A percentile compares a stretch with the other conserved stretches of the same genome.
phyloP scores from a whole-genome alignment of 2,329 filamentous ascomycete species.

The Ilyonectria mors-panacis region DNA sequence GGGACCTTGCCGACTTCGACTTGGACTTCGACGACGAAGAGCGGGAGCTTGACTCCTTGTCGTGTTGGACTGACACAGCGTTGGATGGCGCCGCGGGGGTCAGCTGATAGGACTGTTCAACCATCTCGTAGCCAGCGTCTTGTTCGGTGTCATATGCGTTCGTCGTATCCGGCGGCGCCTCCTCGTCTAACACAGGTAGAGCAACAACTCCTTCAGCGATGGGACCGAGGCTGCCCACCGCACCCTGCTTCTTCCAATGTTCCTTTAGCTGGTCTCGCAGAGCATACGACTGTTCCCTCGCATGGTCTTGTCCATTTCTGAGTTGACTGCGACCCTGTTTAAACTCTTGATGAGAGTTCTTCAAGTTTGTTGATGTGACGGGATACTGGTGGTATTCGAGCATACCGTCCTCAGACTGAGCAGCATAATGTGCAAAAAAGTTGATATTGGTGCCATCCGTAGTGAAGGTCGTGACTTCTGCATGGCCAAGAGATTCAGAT shows the following conservation, averaged over 20 bases:
- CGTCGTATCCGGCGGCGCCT: too few species aligned
- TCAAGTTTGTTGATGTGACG: slow-evolving; percentile 31
- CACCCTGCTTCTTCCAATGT: slow-evolving; percentile 28
- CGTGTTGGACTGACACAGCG: too few species aligned
- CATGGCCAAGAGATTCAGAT: slow-evolving; percentile 36
- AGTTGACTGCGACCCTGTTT: slow-evolving; percentile 36
- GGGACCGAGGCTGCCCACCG: neutral
- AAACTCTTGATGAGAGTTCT: slow-evolving; percentile 31
- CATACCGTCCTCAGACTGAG: slow-evolving; percentile 25
- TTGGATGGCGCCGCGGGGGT: too few species aligned
- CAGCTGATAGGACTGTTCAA: too few species aligned
- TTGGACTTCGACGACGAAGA: too few species aligned
- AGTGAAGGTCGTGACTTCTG: slow-evolving; percentile 46
- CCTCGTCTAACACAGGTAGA: too few species aligned
- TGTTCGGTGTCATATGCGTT: too few species aligned
- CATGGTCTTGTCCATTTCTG: slow-evolving; percentile 45
- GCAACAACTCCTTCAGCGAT: too few species aligned
- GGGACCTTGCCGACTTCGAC: too few species aligned
- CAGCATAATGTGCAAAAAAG: slow-evolving; percentile 48
- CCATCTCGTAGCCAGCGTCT: too few species aligned
- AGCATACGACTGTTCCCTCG: slow-evolving; percentile 31
- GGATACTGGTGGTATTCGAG: slow-evolving; percentile 45
- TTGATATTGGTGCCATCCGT: slow-evolving; percentile 46
- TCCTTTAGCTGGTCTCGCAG: slow-evolving; percentile 38
- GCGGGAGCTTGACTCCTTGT: too few species aligned